Base-by-base conservation (phyloP, 129 eudicot species). In the Arctium lappa region DNA sequence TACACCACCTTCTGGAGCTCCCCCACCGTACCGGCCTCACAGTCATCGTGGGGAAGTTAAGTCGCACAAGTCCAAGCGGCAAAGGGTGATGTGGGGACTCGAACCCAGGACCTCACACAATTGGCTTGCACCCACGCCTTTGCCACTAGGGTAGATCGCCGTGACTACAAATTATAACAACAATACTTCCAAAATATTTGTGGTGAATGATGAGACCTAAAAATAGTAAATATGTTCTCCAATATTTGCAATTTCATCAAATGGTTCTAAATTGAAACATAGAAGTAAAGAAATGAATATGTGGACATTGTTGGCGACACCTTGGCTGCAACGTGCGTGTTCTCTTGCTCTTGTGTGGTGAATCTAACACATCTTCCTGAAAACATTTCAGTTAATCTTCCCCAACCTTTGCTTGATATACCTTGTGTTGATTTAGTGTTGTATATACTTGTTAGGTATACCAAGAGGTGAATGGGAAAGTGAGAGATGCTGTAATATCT, bases 401-500 rank as follows among this genome's bases (percentile, higher is more conserved):
- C 15, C 56, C 56, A 46, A 44, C 56, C 56, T 46, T 60, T 60
- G 74, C 63, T 74, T 32, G 63, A 73, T 31, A 3, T 73, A 5
- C 60, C 18, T 32, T 22, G 68, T 42, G 4, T 40, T 31, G 29
- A 80, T 76, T n/a, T 31, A 30, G 22, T 68, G 34, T 76, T 31
- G 27, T 77, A 32, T 34, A 65, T 60, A 29, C 68, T 29, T 46
- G 72, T 46, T 85, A 96, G 99, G 97, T 96, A 75, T 96, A 93
- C 81, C 88, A 74, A 68, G 99, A 93, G 79, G 60, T 93, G 79
- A 88, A 89, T 53, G 95, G 86, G 56, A 93, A 92, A 91, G 99
- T 89, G 34, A 91, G 91, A 87, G 99, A 96, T 89, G 99, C 98
- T 85, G 99, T 96, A 72, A 96, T 96, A 88, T 88, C 98, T 85